Evolutionary conservation across 371 early-diverging fungal species (phyloP).

Genomic region (Parasitella parasitica): DNA sequence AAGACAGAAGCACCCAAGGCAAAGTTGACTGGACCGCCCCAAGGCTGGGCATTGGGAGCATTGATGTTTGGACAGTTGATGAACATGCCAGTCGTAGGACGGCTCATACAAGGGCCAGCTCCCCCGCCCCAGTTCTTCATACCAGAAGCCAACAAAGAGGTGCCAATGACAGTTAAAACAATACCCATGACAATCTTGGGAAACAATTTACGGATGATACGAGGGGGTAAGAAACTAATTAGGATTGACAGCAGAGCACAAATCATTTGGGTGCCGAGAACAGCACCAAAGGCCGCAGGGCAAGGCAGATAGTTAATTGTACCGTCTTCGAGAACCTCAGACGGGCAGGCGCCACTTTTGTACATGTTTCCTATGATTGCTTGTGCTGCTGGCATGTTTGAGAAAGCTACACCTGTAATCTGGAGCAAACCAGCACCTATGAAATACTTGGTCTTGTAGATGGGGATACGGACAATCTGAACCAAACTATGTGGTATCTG

Average conservation of each 20-base stretch:
- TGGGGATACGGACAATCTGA: constrained; percentile 50
- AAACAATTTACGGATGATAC: constrained; percentile 47
- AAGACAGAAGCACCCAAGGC: constrained; percentile 57
- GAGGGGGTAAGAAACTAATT: constrained; percentile 53
- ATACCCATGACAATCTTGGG: constrained; percentile 58
- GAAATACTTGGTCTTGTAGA: constrained; percentile 47
- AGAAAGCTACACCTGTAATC: constrained; percentile 39
- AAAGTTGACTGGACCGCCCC: constrained; percentile 45
- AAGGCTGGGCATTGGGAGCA: constrained; percentile 56
- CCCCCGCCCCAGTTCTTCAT: constrained; percentile 57
- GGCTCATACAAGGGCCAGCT: constrained; percentile 42
- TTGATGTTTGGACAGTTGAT: constrained; percentile 34
- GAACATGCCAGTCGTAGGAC: constrained; percentile 32
- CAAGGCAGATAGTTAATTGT: constrained; percentile 45
- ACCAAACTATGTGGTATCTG: too few species aligned
- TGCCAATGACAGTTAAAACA: constrained; percentile 51
- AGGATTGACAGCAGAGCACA: constrained; percentile 46
- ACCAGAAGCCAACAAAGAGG: constrained; percentile 44
- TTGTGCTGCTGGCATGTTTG: constrained; percentile 38
- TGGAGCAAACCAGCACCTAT: constrained; percentile 50
- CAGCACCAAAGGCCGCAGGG: constrained; percentile 57
- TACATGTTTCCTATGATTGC: constrained; percentile 46
- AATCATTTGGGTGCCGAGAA: constrained; percentile 54
- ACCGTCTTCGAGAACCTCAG: constrained; percentile 39
- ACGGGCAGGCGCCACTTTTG: constrained; percentile 51